Percentiles rank a stretch among this genome's conserved stretches.
Conservation (phyloP, 2,329 filamentous ascomycete species). For the Colletotrichum spinosum region DNA sequence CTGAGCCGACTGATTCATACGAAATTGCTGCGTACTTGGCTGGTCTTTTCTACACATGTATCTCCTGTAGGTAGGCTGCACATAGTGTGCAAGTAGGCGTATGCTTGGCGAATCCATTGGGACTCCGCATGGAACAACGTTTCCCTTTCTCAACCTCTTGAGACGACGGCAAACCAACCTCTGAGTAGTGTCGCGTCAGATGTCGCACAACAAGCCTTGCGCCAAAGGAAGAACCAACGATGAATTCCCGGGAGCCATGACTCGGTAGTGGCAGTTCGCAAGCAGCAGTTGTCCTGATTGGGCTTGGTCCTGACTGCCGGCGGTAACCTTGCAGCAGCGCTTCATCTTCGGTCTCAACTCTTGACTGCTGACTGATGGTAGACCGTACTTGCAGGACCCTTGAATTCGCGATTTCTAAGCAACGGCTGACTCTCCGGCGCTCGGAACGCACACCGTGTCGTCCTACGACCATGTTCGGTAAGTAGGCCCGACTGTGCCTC, state of each 20-base stretch:
- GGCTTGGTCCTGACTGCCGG: constrained; percentile 25
- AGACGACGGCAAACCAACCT: constrained; percentile 6
- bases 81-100: too few species aligned
- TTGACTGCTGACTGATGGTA: not conserved
- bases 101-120: too few species aligned
- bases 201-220: not conserved
- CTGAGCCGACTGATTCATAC: too few species aligned
- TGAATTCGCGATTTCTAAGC: constrained; percentile 36
- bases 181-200: not conserved
- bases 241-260: constrained; percentile 31
- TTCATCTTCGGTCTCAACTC: constrained; percentile 17
- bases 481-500: constrained; percentile 31
- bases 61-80: too few species aligned
- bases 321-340: constrained; percentile 26
- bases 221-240: not conserved
- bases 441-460: constrained; percentile 12
- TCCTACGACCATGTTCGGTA: constrained; percentile 23
- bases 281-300: constrained; percentile 10
- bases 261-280: constrained; percentile 3
- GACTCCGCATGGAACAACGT: too few species aligned
- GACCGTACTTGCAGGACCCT: constrained; percentile 19
- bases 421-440: constrained; percentile 19
- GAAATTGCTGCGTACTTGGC: too few species aligned
- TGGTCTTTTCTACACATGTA: too few species aligned
- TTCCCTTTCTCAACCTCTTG: too few species aligned